These are phyloP conservation scores for Remersonia thermophila DNA, from an alignment of 2,329 filamentous ascomycete species.

Conservation along the genomic window DNA sequence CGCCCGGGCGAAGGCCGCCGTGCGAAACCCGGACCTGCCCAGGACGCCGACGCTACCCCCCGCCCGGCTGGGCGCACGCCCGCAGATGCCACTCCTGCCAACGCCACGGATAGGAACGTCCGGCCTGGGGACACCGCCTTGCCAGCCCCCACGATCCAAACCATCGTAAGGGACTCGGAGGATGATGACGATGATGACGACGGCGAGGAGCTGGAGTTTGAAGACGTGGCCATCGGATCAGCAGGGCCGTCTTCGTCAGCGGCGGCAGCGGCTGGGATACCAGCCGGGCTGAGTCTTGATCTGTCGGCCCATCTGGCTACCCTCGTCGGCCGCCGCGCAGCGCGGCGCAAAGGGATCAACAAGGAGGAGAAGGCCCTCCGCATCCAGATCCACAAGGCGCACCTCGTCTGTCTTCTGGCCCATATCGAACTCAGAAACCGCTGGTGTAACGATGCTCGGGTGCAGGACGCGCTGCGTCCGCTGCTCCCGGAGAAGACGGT, in stretches of 20 bases:
- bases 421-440: constrained; percentile 68
- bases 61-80: background rate
- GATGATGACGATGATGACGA: constrained; percentile 28
- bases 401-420: constrained; percentile 70
- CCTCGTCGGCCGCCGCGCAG: constrained; percentile 21
- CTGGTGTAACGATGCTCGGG: constrained; percentile 71
- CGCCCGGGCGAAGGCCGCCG: constrained; percentile 22
- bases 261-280: constrained; percentile 13
- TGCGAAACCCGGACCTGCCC: background rate
- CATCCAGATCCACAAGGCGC: constrained; percentile 71
- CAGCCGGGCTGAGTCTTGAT: constrained; percentile 37
- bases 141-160: constrained; percentile 38
- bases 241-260: constrained; percentile 11
- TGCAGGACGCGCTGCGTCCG: constrained; percentile 53
- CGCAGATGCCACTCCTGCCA: background rate
- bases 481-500: constrained; percentile 55
- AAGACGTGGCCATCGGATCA: constrained; percentile 35
- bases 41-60: background rate
- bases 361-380: constrained; percentile 44
- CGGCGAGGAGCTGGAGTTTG: constrained; percentile 32
- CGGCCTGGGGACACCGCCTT: constrained; percentile 40
- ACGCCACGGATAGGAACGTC: constrained; percentile 27
- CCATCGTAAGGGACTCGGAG: constrained; percentile 36
- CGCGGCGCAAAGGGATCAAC: constrained; percentile 40
- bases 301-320: constrained; percentile 34